Percentiles rank a stretch among this genome's conserved stretches.
These are phyloP conservation scores for Metschnikowia chrysomelidarum DNA, from an alignment of 805 yeast species.

Conservation along the genomic window DNA sequence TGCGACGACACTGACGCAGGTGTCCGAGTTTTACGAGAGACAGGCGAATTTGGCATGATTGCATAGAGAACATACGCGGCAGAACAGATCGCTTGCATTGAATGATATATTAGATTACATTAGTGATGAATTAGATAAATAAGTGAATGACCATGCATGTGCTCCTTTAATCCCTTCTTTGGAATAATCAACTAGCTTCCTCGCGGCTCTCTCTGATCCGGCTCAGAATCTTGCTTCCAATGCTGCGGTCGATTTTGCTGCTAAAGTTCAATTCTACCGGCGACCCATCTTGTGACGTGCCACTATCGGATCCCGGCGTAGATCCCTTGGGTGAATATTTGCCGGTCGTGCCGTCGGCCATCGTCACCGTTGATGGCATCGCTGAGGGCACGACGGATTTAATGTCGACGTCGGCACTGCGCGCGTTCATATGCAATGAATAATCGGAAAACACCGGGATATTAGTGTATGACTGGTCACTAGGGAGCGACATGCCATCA, in stretches of 20 bases:
- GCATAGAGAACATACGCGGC: too few species aligned
- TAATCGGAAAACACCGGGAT: slow-evolving; percentile 62
- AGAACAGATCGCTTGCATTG: too few species aligned
- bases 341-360: slow-evolving; percentile 31
- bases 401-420: slow-evolving; percentile 17
- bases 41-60: slow-evolving; percentile 50
- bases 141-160: neutral
- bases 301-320: slow-evolving; percentile 13
- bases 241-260: slow-evolving; percentile 7
- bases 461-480: slow-evolving; percentile 61
- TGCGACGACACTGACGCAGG: slow-evolving; percentile 81
- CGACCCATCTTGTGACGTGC: slow-evolving; percentile 23
- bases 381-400: slow-evolving; percentile 14
- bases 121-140: too few species aligned
- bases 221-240: slow-evolving; percentile 35
- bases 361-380: slow-evolving; percentile 28
- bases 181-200: slow-evolving; percentile 3
- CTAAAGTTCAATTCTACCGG: slow-evolving; percentile 36
- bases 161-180: neutral
- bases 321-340: slow-evolving; percentile 9
- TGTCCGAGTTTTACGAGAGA: slow-evolving; percentile 75
- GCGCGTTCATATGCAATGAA: slow-evolving; percentile 31
- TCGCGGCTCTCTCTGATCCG: slow-evolving; percentile 38
- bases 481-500: slow-evolving; percentile 60
- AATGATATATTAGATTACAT: too few species aligned